A percentile compares a stretch with the other conserved stretches of the same genome.
Conservation (phyloP, 2,329 filamentous ascomycete genomes). For the Fusarium tjaetaba region DNA sequence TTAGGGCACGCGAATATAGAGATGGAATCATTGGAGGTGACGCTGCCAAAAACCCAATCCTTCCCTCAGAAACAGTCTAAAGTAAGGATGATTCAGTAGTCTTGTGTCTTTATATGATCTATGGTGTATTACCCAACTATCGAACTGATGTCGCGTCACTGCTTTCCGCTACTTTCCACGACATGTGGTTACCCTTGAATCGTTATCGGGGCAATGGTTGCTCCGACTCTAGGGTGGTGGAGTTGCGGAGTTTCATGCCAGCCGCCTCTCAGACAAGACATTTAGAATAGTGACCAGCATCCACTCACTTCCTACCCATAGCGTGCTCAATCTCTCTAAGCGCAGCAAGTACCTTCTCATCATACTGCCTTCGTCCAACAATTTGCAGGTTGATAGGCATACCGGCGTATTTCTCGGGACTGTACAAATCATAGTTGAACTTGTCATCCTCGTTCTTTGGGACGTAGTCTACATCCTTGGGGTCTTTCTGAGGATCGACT, state of each 20-base stretch:
- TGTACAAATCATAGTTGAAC: constrained; percentile 45
- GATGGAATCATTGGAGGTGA: rapidly evolving
- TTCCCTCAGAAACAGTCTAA: too few relatives aligned
- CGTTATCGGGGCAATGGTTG: not conserved
- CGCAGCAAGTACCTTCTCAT: constrained; percentile 46
- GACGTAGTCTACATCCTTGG: constrained; percentile 36
- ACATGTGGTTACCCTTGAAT: not conserved
- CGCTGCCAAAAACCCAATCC: rapidly evolving
- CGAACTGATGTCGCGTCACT: not conserved
- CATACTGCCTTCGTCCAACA: constrained; percentile 43
- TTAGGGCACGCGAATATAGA: rapidly evolving
- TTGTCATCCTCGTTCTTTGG: constrained; percentile 44
- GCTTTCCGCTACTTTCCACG: not conserved
- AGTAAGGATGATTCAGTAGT: rapidly evolving
- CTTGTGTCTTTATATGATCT: not conserved
- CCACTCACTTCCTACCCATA: constrained; percentile 27
- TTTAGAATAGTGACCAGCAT: too few relatives aligned
- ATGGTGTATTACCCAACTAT: not conserved
- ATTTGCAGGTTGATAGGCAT: constrained; percentile 45
- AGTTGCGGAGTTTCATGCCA: not conserved
- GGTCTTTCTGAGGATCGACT: constrained; percentile 42
- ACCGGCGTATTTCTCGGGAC: constrained; percentile 38
- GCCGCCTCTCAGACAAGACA: too few relatives aligned
- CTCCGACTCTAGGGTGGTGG: not conserved
- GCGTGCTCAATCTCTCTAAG: constrained; percentile 40